phyloP scores from a whole-genome alignment of 73 alveolate genomes.

The Uronychia setigera region DNA sequence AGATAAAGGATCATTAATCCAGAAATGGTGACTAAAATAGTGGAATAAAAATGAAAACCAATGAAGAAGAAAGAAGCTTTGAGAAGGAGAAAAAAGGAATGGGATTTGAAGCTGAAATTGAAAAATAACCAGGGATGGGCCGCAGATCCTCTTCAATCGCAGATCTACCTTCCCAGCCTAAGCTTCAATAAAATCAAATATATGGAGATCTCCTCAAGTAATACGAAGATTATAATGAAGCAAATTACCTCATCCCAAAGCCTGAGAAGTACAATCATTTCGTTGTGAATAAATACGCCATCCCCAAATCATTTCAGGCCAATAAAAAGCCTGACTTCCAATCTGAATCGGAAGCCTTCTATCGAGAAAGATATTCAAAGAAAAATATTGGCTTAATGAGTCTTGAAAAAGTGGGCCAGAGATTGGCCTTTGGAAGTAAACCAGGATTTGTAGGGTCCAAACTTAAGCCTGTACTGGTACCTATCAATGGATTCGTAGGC shows the following conservation, averaged over 20 bases:
- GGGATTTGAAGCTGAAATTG: no score
- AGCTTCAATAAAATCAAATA: no score
- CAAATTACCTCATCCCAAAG: slow-evolving; percentile 7
- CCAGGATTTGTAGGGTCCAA: slow-evolving; percentile 17
- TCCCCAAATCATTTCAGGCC: slow-evolving; percentile 12
- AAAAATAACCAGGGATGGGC: no score
- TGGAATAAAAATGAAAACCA: no score
- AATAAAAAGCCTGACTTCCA: neutral
- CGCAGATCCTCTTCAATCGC: no score
- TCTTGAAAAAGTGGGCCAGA: slow-evolving; percentile 20
- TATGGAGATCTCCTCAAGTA: neutral
- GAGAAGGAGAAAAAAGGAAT: no score
- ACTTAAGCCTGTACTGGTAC: slow-evolving; percentile 7
- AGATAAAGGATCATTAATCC: no score
- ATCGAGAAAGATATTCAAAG: slow-evolving; percentile 22
- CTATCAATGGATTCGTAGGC: slow-evolving; percentile 9
- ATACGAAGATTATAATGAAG: slow-evolving; percentile 9
- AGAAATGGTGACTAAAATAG: no score
- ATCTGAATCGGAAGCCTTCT: slow-evolving; percentile 15
- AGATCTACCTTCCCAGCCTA: no score
- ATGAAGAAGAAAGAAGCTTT: no score
- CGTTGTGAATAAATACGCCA: slow-evolving; percentile 21
- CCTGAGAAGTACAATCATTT: slow-evolving; percentile 11
- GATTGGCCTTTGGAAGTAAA: slow-evolving; percentile 1
- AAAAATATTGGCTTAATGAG: slow-evolving; percentile 13